Conservation (phyloP, 805 yeast species). For the Candida sphagnicola region DNA sequence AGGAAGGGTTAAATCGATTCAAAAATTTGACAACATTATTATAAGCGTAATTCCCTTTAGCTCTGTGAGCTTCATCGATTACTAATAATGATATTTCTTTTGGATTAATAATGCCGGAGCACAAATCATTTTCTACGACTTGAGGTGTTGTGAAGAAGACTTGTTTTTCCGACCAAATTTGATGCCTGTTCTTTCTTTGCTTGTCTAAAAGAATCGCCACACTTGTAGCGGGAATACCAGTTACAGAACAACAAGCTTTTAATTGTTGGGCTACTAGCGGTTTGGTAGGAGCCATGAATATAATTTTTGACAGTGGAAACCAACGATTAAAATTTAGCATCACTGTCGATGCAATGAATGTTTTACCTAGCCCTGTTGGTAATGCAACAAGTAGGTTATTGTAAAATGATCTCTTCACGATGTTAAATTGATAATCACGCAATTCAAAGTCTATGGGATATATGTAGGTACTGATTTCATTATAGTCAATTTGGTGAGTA, state of each 20-base stretch:
- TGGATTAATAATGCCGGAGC: constrained; percentile 72
- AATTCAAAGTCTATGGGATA: constrained; percentile 85
- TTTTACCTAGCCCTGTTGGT: constrained; percentile 97
- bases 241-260: constrained; percentile 82
- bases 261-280: constrained; percentile 97
- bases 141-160: constrained; percentile 96
- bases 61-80: constrained; percentile 94
- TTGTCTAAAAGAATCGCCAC: constrained; percentile 77
- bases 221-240: constrained; percentile 74
- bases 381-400: constrained; percentile 81
- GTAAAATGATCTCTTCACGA: constrained; percentile 67
- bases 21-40: constrained; percentile 69
- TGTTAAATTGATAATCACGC: constrained; percentile 85
- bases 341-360: constrained; percentile 91
- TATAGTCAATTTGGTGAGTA: constrained; percentile 22
- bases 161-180: constrained; percentile 72
- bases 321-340: constrained; percentile 88
- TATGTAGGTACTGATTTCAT: constrained; percentile 41
- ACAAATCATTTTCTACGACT: constrained; percentile 86
- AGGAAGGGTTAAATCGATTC: constrained; percentile 52
- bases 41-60: constrained; percentile 87
- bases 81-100: constrained; percentile 70
- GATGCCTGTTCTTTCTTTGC: constrained; percentile 54
- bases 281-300: constrained; percentile 95
- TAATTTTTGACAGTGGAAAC: constrained; percentile 74